Evolutionary conservation across 2,329 filamentous ascomycete genomes (phyloP).

Genomic region (Drechslerella dactyloides): DNA sequence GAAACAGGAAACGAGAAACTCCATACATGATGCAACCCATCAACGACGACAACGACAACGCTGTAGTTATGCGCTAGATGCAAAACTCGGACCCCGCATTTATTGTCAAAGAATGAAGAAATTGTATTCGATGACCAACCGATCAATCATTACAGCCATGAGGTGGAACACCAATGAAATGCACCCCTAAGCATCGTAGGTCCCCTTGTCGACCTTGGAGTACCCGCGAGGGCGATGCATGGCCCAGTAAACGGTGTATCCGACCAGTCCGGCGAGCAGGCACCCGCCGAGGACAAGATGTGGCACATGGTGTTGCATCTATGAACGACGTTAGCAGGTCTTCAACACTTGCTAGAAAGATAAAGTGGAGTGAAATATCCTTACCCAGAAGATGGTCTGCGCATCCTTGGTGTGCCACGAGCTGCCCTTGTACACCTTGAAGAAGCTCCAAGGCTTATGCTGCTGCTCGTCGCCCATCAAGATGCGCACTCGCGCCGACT

Average conservation of each 20-base stretch:
- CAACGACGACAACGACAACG: background rate
- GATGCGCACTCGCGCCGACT: slow-evolving; percentile 67
- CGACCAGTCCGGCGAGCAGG: slow-evolving; percentile 24
- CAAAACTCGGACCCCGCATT: background rate
- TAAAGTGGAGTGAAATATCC: background rate
- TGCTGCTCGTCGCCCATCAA: slow-evolving; percentile 72
- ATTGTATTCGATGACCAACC: background rate
- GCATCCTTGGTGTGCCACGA: slow-evolving; percentile 63
- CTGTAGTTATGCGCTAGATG: background rate
- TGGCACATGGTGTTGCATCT: slow-evolving; percentile 48
- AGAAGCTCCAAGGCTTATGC: slow-evolving; percentile 73
- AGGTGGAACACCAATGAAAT: background rate
- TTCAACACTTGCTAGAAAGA: background rate
- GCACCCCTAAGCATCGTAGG: slow-evolving; percentile 31
- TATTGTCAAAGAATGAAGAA: background rate
- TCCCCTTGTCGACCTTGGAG: slow-evolving; percentile 38
- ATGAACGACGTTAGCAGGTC: slow-evolving; percentile 1
- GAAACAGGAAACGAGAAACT: slow-evolving; percentile 16
- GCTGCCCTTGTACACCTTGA: slow-evolving; percentile 64
- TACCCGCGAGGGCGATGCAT: slow-evolving; percentile 39
- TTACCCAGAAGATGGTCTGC: slow-evolving; percentile 62
- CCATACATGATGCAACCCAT: slow-evolving; percentile 35
- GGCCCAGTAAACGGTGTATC: slow-evolving; percentile 45
- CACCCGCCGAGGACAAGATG: slow-evolving; percentile 35
- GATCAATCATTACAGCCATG: slow-evolving; percentile 13